Base-by-base conservation (phyloP, 1,284 basidiomycete species). In the Lentinula novae-zelandiae region DNA sequence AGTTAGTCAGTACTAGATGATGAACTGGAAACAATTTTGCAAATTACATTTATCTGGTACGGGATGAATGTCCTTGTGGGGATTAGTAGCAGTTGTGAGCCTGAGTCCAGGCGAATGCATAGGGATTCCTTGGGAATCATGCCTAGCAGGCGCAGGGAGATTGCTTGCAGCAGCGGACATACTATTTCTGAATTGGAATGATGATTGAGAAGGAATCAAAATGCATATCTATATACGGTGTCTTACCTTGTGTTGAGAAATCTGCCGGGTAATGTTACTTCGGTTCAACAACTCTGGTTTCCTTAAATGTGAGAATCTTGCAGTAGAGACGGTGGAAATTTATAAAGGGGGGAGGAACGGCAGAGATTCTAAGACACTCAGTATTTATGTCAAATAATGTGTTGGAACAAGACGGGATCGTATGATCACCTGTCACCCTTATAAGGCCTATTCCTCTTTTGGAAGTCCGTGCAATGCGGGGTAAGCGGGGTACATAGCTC, bases 81-180 rank as follows among this genome's bases (percentile, higher is more conserved):
- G 81, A 71, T 86, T 88, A 51, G 68, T 68, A 17, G 85, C 85
- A 57, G 80, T 69, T 64, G 80, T 78, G 67, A 92, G 68, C 62
- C 90, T 85, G 52, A 87, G 82, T 2, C 88, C 90, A 58, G 93
- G 75, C 57, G 91, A 90, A 72, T 90, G 76, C 57, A 55, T 64
- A 2, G 63, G 64, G 22, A 63, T 55, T n/a, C 56, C 54, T 54
- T 56, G 49, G 17, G 57, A 58, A 44, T 58, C 57, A 44, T 52
- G 57, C 10, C 49, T 38, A 13, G 22, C 48, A 34, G 57, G 49
- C 2, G 27, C n/a, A 31, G 48, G 48, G n/a, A 51, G 13, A 2
- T 58, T 40, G 20, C 49, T 51, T 51, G 49, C 49, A 33, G 49
- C 33, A n/a, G 49, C 13, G 13, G 49, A 27, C 49, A 51, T 51